phyloP scores from a whole-genome alignment of 306 rosid species.

The Amphicarpaea edgeworthii region DNA sequence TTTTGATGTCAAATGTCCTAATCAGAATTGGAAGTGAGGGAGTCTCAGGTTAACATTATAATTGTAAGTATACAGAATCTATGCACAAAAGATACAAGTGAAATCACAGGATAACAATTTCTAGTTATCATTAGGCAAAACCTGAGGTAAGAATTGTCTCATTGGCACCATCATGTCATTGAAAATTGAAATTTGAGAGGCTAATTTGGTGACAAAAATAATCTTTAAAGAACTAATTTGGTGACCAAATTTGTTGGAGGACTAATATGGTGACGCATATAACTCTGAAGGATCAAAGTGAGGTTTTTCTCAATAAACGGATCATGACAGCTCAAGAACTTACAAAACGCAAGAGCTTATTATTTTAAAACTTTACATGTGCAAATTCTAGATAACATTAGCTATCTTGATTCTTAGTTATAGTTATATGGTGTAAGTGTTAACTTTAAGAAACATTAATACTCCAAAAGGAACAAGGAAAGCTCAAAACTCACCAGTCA shows the following conservation, averaged over 20 bases:
- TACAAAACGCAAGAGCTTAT: background rate
- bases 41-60: background rate
- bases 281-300: background rate
- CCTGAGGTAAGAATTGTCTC: background rate
- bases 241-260: background rate
- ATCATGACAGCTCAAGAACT: conserved; percentile 11
- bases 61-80: background rate
- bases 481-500: conserved; percentile 86
- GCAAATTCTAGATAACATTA: conserved; percentile 1
- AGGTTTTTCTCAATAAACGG: background rate
- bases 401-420: background rate
- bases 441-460: conserved; percentile 25
- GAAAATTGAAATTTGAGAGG: no score
- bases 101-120: conserved; percentile 1
- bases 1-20: conserved; percentile 93
- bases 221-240: background rate
- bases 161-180: background rate
- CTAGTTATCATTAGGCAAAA: background rate
- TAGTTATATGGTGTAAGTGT: conserved; percentile 8
- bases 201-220: no score
- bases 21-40: conserved; percentile 26
- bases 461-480: background rate
- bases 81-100: background rate
- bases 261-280: background rate
- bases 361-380: background rate